Base-by-base conservation (phyloP, 805 yeast genomes). In the Candida berthetii region DNA sequence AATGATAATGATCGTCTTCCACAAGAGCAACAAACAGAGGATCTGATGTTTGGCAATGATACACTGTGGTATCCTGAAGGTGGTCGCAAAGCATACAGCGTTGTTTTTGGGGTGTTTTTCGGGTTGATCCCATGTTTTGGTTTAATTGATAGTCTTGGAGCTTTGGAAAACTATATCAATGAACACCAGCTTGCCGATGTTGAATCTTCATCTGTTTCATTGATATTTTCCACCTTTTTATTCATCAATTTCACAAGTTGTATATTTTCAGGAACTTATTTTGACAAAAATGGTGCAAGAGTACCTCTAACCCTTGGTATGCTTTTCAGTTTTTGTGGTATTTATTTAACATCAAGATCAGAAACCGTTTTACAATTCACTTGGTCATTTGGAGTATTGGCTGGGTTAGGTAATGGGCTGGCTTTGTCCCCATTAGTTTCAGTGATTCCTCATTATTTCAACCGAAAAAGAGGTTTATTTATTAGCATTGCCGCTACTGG, bases 361-460 rank as follows among this genome's bases (percentile, higher is more conserved):
- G 64, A 66, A 0, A 50, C 68, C 31, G 61, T 76, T n/a, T 78
- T 75, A 67, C 86, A 82, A 40, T 82, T 82, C 48, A 66, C 81
- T 22, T 53, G 80, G 20, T 64, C 82, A 31, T 79, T 79, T 50
- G 72, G 79, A 3, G 43, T 82, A 0, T 54, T 71, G 17, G 58
- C 71, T 20, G 88, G 87, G 3, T 44, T 76, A 11, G 86, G 85
- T 0, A 68, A 71, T 39, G 82, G 82, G 2, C 55, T 78, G 18
- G 62, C 78, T 25, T 64, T 77, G 56, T 69, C 78, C 19, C 86
- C 87, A 1, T 57, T 76, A 29, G 60, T 82, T 8, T 76, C 84
- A 14, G 76, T 75, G 11, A 66, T 81, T 9, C 73, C 80, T 27
- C 88, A 82, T 48, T 82, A 84, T 75, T 82, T 82, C 52, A 63